Evolutionary conservation across 306 rosid genomes (phyloP), one percentile per base, ranked within the genome.

Genomic region (Castanopsis chinensis): DNA sequence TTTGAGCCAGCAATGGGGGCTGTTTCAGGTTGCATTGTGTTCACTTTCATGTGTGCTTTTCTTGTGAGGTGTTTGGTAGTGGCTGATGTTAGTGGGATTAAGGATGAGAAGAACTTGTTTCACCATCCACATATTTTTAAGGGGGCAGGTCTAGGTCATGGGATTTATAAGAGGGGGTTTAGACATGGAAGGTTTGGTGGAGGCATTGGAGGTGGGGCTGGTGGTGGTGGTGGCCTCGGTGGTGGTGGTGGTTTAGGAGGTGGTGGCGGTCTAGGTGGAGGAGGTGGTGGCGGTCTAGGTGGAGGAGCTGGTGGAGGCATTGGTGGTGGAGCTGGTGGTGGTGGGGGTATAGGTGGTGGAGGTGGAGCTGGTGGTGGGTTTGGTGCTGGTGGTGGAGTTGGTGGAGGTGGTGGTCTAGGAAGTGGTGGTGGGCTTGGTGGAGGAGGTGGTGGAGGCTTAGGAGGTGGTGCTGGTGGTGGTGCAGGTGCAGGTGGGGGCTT

Each of bases 171-270:
- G 79, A 82, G 78, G 32, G 76, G 87, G 18, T 83, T 83, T 14
- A 65, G 76, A 33, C 80, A 77, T 51, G 85, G 87, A 32, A 68
- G 78, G 67, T 23, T 60, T 11, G 67, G 88, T 0, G 85, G 87
- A 0, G 86, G 85, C 2, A 72, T 59, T 0, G 82, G 78, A 0
- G 82, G 84, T 7, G 87, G 88, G 82, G 86, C 1, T 84, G 83
- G 0, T 5, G 85, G 75, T 0, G 87, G 87, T 0, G 83, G 82
- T 0, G 89, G 88, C 1, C 14, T 65, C 1, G 86, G 76, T 14
- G 86, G 81, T 13, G 79, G 76, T 3, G 81, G 81, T 1, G 49
- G 57, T 0, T 18, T 71, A 0, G 82, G 81, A 1, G 77, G 84
- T 0, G 71, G 80, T 6, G 78, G 72, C 0, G 88, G 85, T 0